These are phyloP conservation scores for Puccinia coronata DNA, from an alignment of 1,284 basidiomycete species.

Conservation along the genomic window DNA sequence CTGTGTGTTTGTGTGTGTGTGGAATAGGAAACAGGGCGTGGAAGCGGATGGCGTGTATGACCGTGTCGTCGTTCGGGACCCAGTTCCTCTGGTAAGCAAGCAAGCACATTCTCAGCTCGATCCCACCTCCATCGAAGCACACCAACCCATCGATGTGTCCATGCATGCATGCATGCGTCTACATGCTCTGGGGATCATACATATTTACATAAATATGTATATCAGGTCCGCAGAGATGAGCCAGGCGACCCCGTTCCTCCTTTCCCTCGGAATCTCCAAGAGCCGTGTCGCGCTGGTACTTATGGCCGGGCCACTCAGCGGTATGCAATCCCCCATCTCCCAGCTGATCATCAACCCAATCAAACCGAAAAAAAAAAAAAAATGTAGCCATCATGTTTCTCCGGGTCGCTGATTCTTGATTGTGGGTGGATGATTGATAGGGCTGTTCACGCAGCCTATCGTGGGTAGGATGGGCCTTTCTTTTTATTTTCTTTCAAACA, in stretches of 20 bases:
- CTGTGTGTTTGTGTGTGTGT: too few relatives aligned
- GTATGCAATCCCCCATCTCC: constrained; percentile 51
- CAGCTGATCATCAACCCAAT: too few relatives aligned
- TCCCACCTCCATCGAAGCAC: not conserved
- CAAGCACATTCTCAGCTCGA: not conserved
- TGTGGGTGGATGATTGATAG: too few relatives aligned
- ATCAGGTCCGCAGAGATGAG: constrained; percentile 56
- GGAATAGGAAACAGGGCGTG: constrained; percentile 1
- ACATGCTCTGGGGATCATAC: too few relatives aligned
- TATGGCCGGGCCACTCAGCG: constrained; percentile 57
- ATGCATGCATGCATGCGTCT: too few relatives aligned
- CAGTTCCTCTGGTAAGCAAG: constrained; percentile 20
- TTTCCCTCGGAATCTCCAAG: constrained; percentile 57
- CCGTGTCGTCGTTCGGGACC: constrained; percentile 19
- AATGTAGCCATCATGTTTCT: not conserved
- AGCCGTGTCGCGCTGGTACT: constrained; percentile 56
- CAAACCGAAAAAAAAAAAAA: too few relatives aligned
- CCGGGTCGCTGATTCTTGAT: too few relatives aligned
- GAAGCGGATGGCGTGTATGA: constrained; percentile 18
- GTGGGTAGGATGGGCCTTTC: too few relatives aligned
- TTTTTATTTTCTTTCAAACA: too few relatives aligned
- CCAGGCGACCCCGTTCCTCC: constrained; percentile 58
- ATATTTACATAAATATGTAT: not conserved
- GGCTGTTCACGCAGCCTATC: constrained; percentile 55
- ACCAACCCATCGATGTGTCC: not conserved